phyloP scores from a whole-genome alignment of 2,329 filamentous ascomycete genomes.

The Arthrocladium fulminans region DNA sequence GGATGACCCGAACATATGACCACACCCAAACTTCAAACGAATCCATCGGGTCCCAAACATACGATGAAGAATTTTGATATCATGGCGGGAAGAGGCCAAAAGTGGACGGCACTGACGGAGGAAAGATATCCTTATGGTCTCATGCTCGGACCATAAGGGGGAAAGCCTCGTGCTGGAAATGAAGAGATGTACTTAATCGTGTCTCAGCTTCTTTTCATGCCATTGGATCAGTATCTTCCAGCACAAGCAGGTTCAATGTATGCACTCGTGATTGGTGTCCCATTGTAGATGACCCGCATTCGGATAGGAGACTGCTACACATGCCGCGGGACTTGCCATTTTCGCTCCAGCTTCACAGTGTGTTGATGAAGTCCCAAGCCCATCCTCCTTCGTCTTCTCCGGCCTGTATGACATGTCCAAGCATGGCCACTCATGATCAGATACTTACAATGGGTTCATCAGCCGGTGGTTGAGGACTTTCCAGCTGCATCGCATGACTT shows the following conservation, averaged over 20 bases:
- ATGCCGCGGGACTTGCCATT: no score
- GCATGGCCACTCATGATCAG: no score
- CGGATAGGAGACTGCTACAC: no score
- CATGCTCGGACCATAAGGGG: conserved; percentile 48
- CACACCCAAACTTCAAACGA: not conserved
- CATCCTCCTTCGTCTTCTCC: no score
- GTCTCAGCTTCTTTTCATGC: conserved; percentile 43
- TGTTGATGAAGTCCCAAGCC: no score
- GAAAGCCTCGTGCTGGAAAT: conserved; percentile 92
- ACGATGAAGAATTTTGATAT: not conserved
- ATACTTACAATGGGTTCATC: no score
- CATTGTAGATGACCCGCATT: no score
- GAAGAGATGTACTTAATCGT: conserved; percentile 81
- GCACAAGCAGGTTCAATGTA: not conserved
- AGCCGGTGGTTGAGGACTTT: no score
- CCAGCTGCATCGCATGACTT: no score
- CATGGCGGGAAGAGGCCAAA: conserved; percentile 10
- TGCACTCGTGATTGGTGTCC: no score
- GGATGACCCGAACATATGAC: not conserved
- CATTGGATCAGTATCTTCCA: conserved; percentile 1
- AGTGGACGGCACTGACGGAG: conserved; percentile 81
- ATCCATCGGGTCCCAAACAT: not conserved
- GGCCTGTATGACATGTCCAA: no score
- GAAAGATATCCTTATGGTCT: conserved; percentile 82
- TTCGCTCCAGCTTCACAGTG: no score